Conservation (phyloP, 2,329 filamentous ascomycete genomes). For the Penicillium rolfsii region DNA sequence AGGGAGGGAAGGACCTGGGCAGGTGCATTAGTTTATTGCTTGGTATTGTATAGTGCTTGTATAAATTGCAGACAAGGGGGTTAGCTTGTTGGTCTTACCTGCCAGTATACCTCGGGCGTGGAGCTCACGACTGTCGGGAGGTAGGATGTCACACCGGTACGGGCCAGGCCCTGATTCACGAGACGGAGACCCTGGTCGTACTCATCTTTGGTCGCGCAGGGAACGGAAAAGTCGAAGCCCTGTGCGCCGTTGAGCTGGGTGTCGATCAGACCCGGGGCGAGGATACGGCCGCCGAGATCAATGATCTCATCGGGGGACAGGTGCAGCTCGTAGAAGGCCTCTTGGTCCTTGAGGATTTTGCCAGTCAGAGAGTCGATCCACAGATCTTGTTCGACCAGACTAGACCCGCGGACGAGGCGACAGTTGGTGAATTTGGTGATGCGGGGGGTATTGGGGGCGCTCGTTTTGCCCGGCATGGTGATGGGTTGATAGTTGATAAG, state of each 20-base stretch:
- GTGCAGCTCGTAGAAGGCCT: constrained; percentile 56
- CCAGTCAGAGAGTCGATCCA: constrained; percentile 84
- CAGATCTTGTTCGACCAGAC: constrained; percentile 75
- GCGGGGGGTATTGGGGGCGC: constrained; percentile 37
- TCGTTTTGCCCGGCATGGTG: constrained; percentile 43
- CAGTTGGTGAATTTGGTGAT: constrained; percentile 93
- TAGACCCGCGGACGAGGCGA: constrained; percentile 69
- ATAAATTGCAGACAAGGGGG: too few relatives aligned
- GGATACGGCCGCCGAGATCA: constrained; percentile 78
- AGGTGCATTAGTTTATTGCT: background rate
- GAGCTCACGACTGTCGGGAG: constrained; percentile 79
- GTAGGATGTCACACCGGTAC: constrained; percentile 86
- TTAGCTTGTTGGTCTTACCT: constrained; percentile 49
- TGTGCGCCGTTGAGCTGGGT: constrained; percentile 90
- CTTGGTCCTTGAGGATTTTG: constrained; percentile 74
- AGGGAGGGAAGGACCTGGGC: constrained; percentile 69
- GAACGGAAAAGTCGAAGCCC: constrained; percentile 87
- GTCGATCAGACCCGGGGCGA: constrained; percentile 86
- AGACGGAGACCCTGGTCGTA: constrained; percentile 74
- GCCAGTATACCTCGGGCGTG: constrained; percentile 77
- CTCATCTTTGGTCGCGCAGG: constrained; percentile 64
- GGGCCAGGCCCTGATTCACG: constrained; percentile 71
- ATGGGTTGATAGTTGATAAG: background rate
- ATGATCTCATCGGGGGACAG: constrained; percentile 70
- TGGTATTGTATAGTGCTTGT: background rate